These are phyloP conservation scores for Fraxinus cuspidata DNA, from an alignment of 257 asterid species.

Conservation along the genomic window DNA sequence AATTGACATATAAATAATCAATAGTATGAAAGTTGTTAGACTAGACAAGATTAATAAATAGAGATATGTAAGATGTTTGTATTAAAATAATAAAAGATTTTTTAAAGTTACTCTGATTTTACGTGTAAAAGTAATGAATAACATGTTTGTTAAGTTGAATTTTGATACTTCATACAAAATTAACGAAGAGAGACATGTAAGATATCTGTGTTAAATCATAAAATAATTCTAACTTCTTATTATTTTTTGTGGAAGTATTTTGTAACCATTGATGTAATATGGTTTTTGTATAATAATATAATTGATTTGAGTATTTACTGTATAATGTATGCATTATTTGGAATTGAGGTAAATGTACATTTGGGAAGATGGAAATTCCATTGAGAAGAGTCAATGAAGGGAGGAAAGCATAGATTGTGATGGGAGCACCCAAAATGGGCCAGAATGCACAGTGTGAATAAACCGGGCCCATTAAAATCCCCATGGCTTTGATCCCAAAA, in stretches of 20 bases:
- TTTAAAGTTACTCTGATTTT: no score
- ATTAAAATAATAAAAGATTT: no score
- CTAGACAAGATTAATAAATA: background rate
- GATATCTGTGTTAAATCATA: background rate
- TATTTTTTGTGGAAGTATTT: no score
- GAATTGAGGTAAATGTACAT: conserved; percentile 41
- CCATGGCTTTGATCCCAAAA: conserved; percentile 46
- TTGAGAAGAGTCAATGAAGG: conserved; percentile 62
- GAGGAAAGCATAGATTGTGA: conserved; percentile 55
- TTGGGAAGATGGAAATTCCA: conserved; percentile 55
- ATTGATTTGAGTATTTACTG: background rate
- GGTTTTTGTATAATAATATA: background rate
- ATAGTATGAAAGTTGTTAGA: no score
- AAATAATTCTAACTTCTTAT: no score
- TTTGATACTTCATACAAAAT: no score
- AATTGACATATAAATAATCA: no score
- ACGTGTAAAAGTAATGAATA: background rate
- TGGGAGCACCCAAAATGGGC: conserved; percentile 62
- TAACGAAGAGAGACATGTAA: background rate
- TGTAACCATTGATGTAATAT: no score
- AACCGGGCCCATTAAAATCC: conserved; percentile 51
- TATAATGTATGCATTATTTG: background rate
- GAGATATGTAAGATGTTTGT: background rate
- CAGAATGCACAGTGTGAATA: conserved; percentile 64
- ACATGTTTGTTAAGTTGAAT: background rate